These are phyloP conservation scores for Botryotinia globosa DNA, from an alignment of 2,329 filamentous ascomycete genomes.

Conservation along the genomic window DNA sequence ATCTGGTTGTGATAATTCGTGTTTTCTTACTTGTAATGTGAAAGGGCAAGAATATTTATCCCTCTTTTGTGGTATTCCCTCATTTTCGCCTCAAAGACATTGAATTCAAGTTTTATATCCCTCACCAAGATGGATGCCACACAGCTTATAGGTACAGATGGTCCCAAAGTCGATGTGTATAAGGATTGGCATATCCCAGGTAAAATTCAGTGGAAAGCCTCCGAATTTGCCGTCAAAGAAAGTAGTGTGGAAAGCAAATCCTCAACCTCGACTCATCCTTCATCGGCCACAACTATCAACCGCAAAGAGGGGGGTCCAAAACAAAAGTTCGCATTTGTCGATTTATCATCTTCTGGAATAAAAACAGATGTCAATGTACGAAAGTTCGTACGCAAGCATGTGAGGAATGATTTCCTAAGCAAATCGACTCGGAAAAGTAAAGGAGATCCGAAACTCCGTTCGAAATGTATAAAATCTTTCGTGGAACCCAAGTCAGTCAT, in stretches of 20 bases:
- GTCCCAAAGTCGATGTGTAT: not conserved
- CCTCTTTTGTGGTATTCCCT: not conserved
- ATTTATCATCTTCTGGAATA: conserved; percentile 16
- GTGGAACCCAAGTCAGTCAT: not conserved
- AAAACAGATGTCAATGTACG: conserved; percentile 21
- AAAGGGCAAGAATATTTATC: not conserved
- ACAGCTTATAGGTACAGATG: not conserved
- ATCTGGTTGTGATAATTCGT: not conserved
- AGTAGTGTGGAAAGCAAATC: not conserved
- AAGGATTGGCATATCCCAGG: conserved; percentile 7
- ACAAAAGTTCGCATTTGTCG: conserved; percentile 26
- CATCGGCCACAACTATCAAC: not conserved
- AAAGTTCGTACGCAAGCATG: conserved; percentile 27
- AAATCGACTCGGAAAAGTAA: conserved; percentile 9
- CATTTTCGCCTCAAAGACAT: not conserved
- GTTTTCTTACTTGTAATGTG: not conserved
- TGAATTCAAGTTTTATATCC: conserved; percentile 2
- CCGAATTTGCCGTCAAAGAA: not conserved
- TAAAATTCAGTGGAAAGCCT: not conserved
- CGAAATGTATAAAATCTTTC: not conserved
- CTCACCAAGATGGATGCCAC: not conserved
- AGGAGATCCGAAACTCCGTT: conserved; percentile 1
- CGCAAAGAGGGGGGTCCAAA: not conserved
- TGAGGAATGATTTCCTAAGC: conserved; percentile 27
- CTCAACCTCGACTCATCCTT: not conserved